Conservation (phyloP, 225 moss, liverwort and hornwort genomes). For the Polytrichum formosum region DNA sequence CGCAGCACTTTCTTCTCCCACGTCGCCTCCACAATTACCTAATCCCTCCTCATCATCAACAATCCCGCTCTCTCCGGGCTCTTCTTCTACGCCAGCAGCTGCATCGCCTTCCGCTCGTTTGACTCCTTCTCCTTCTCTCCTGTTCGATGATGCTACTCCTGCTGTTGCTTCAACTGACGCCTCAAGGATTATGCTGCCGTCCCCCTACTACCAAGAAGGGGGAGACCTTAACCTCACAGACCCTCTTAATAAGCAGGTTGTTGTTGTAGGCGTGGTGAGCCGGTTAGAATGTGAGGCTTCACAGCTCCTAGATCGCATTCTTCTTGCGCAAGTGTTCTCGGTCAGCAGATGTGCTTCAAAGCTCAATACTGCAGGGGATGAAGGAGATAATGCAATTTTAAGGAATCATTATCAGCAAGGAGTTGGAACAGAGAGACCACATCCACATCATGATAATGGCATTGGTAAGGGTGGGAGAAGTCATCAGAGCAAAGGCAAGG, state of each 20-base stretch:
- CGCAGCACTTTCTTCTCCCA: background rate
- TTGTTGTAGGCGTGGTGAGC: constrained; percentile 88
- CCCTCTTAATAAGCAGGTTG: constrained; percentile 60
- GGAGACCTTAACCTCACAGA: constrained; percentile 33
- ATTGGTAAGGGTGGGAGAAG: constrained; percentile 20
- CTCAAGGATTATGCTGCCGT: constrained; percentile 37
- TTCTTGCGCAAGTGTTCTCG: constrained; percentile 66
- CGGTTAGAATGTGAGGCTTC: constrained; percentile 74
- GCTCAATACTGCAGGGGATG: constrained; percentile 24
- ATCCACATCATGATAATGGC: constrained; percentile 22
- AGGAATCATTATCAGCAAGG: constrained; percentile 13
- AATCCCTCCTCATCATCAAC: constrained; percentile 32
- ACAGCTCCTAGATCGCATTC: constrained; percentile 84
- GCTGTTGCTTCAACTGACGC: constrained; percentile 9
- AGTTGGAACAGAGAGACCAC: constrained; percentile 11
- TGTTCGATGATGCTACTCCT: constrained; percentile 29
- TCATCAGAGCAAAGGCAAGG: constrained; percentile 32
- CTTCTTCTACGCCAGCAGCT: constrained; percentile 18
- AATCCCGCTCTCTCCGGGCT: constrained; percentile 19
- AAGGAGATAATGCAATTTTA: constrained; percentile 11
- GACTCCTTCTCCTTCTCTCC: constrained; percentile 22
- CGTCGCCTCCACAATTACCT: background rate
- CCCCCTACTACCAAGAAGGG: constrained; percentile 24
- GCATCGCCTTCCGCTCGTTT: constrained; percentile 40
- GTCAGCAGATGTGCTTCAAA: constrained; percentile 28